Conservation (phyloP, 441 rosid species). For the Cnidoscolus chayamansa region DNA sequence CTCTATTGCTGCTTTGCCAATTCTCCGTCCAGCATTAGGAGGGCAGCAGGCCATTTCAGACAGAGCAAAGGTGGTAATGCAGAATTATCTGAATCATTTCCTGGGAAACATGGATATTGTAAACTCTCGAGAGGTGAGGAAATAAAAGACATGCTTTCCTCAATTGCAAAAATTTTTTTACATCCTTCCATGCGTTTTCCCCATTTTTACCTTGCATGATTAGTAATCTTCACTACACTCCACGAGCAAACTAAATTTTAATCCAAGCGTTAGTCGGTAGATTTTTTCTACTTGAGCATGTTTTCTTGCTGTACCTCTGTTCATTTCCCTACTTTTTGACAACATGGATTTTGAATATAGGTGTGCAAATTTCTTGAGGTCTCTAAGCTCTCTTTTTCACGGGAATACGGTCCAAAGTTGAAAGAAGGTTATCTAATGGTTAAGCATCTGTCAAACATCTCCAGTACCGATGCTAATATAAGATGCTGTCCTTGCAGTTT, state of each 20-base stretch:
- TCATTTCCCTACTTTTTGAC: slow-evolving; percentile 22
- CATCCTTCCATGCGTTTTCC: background rate
- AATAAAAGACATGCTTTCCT: slow-evolving; percentile 4
- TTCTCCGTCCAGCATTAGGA: slow-evolving; percentile 83
- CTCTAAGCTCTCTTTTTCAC: slow-evolving; percentile 85
- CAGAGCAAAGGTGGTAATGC: slow-evolving; percentile 93
- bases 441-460: slow-evolving; percentile 74
- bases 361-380: slow-evolving; percentile 99
- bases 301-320: background rate
- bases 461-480: slow-evolving; percentile 46
- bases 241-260: background rate
- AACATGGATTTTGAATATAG: slow-evolving; percentile 38
- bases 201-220: background rate
- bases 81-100: slow-evolving; percentile 86
- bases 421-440: slow-evolving; percentile 91
- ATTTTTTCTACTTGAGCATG: background rate
- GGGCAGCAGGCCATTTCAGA: slow-evolving; percentile 89
- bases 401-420: slow-evolving; percentile 92
- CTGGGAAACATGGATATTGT: slow-evolving; percentile 92
- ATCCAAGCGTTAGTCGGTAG: background rate
- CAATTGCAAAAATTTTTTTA: background rate
- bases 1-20: slow-evolving; percentile 82
- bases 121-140: slow-evolving; percentile 81
- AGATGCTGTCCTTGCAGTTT: slow-evolving; percentile 67
- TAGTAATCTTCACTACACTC: background rate